Base-by-base conservation (phyloP, 2,329 filamentous ascomycete species). In the Fusarium sarcochroum region DNA sequence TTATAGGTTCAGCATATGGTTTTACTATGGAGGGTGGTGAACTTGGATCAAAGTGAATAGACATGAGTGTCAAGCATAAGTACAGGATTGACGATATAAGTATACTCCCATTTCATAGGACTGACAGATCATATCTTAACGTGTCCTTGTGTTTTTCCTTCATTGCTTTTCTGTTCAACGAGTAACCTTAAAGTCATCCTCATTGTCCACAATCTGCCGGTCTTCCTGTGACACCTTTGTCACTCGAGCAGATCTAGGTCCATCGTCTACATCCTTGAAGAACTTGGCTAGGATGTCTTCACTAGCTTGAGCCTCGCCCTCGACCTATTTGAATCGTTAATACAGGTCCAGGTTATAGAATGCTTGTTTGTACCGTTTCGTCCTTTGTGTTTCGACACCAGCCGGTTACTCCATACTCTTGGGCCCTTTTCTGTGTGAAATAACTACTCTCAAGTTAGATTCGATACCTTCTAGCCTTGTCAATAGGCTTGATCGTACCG, bases 291-390 rank as follows among this genome's bases (percentile, higher is more conserved):
- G 77, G 4, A 85, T 80, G 1, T 88, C 85, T 2, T 89, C 84
- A 3, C 87, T 84, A 30, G 93, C 94, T 77, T 98, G 95, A 7
- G 91, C 94, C 80, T 98, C 94, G 25, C 95, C 95, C 75, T 93
- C 89, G 46, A 98, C 94, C 93, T 97, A 46, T 73, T 79, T 52
- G 13, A 17, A 15, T 13, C 21, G 38, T 68, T 27, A 68, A 44
- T 42, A 4, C 17, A 30, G 17, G 15, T 17, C 15, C 37, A 46
- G 17, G 13, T 37, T 35, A 11, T 5, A 3, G 2, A 30, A 20
- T 30, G 23, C 13, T 40, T 25, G 15, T 37, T 50, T 70, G 41
- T 69, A 85, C 88, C 79, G 88, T 89, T 66, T 85, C 84, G 60
- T 86, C 82, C 2, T 80, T 72, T 0, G 86, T 87, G 73, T 90